phyloP scores from a whole-genome alignment of 352 stramenopile genomes.

The Phytophthora gonapodyides region DNA sequence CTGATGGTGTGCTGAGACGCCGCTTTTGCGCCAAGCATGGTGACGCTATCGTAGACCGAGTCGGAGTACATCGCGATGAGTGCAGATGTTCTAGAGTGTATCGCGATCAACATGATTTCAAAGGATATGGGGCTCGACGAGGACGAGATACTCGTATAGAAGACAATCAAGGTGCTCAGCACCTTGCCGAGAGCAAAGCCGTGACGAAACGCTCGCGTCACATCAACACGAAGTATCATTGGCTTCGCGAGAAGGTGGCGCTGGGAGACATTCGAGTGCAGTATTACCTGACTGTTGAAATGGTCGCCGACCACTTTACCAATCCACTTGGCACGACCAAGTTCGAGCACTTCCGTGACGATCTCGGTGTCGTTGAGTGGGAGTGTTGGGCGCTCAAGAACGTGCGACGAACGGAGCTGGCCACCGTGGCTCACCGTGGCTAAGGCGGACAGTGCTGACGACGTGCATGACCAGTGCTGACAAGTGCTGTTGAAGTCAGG shows the following conservation, averaged over 20 bases:
- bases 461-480: too few relatives aligned
- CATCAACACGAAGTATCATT: conserved; percentile 15
- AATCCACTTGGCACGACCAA: conserved; percentile 8
- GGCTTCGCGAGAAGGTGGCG: background rate
- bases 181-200: conserved; percentile 7
- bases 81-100: conserved; percentile 12
- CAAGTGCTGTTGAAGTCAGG: too few relatives aligned
- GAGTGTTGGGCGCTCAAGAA: conserved; percentile 3
- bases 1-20: too few relatives aligned
- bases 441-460: too few relatives aligned
- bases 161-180: conserved; percentile 12
- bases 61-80: conserved; percentile 16
- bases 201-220: conserved; percentile 9
- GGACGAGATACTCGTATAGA: background rate
- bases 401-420: too few relatives aligned
- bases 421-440: too few relatives aligned
- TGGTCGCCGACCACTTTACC: conserved; percentile 10
- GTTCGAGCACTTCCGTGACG: conserved; percentile 9
- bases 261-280: background rate
- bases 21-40: background rate
- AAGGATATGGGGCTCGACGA: background rate
- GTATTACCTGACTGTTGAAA: conserved; percentile 2
- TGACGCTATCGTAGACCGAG: conserved; percentile 14
- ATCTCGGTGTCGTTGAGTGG: conserved; percentile 11
- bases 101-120: conserved; percentile 7